These are phyloP conservation scores for Cucurbita pepo DNA, from an alignment of 306 rosid genomes.

Conservation along the genomic window DNA sequence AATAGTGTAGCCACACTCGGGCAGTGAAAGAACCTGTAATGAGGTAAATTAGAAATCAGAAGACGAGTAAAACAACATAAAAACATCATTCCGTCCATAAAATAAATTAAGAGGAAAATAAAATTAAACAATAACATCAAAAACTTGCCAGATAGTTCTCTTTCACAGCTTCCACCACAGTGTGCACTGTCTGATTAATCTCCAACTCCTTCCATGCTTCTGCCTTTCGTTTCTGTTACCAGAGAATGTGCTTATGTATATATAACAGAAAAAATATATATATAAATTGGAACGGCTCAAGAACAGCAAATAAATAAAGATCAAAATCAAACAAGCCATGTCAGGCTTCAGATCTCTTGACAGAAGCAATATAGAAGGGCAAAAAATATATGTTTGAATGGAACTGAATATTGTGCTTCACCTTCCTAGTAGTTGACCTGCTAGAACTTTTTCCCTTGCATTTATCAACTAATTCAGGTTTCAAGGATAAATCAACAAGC, in stretches of 20 bases:
- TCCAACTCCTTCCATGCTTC: constrained; percentile 36
- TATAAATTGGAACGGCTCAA: background rate
- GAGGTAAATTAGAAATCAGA: constrained; percentile 11
- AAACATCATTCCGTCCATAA: background rate
- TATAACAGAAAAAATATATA: background rate
- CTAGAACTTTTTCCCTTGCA: constrained; percentile 26
- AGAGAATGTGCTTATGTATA: background rate
- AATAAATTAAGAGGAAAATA: constrained; percentile 6
- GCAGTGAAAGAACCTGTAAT: constrained; percentile 65
- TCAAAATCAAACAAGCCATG: background rate
- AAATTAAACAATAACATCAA: background rate
- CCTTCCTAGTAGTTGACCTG: constrained; percentile 48
- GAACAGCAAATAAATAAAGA: background rate
- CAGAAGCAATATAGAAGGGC: background rate
- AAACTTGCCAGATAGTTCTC: constrained; percentile 80
- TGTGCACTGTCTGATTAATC: constrained; percentile 57
- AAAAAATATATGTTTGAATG: background rate
- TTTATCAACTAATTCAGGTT: constrained; percentile 38
- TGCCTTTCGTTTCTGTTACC: constrained; percentile 58
- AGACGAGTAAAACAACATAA: background rate
- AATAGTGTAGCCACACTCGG: constrained; percentile 42
- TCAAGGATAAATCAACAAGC: constrained; percentile 69
- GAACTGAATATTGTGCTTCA: constrained; percentile 11
- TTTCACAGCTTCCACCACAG: constrained; percentile 69
- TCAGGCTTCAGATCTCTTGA: background rate